A percentile compares a stretch with the other conserved stretches of the same genome.
phyloP scores from a whole-genome alignment of 495 filamentous ascomycete genomes.

The Aspergillus hancockii region DNA sequence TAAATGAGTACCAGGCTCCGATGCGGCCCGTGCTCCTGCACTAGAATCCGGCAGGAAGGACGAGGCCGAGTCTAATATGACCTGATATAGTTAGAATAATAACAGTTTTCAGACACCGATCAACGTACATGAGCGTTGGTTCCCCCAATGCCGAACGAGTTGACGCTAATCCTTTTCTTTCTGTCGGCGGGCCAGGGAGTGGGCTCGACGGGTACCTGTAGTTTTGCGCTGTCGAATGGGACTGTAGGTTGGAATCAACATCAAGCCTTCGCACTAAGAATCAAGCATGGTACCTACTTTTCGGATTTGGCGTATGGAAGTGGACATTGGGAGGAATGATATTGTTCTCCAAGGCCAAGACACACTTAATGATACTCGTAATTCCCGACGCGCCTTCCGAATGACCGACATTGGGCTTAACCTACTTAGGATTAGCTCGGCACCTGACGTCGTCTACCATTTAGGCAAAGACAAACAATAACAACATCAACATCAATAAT shows the following conservation, averaged over 20 bases:
- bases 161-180: constrained; percentile 27
- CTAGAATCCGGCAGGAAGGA: not conserved
- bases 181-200: constrained; percentile 29
- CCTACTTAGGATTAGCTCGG: constrained; percentile 9
- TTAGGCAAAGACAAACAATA: not conserved
- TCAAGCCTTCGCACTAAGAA: not conserved
- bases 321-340: constrained; percentile 50
- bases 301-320: constrained; percentile 15
- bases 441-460: not conserved
- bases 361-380: constrained; percentile 56
- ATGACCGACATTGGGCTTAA: constrained; percentile 55
- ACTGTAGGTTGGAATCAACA: constrained; percentile 18
- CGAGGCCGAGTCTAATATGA: constrained; percentile 8
- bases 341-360: constrained; percentile 48
- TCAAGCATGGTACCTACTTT: constrained; percentile 10
- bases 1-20: not conserved
- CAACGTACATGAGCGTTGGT: constrained; percentile 28
- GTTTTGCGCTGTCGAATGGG: constrained; percentile 26
- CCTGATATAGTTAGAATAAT: constrained; percentile 5
- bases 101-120: not conserved
- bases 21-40: not conserved
- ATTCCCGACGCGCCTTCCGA: constrained; percentile 51
- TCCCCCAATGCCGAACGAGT: constrained; percentile 36
- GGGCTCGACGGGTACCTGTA: constrained; percentile 21
- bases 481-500: not conserved